Evolutionary conservation across 345 rosid genomes (phyloP).

Genomic region (Pugionium dolabratum): DNA sequence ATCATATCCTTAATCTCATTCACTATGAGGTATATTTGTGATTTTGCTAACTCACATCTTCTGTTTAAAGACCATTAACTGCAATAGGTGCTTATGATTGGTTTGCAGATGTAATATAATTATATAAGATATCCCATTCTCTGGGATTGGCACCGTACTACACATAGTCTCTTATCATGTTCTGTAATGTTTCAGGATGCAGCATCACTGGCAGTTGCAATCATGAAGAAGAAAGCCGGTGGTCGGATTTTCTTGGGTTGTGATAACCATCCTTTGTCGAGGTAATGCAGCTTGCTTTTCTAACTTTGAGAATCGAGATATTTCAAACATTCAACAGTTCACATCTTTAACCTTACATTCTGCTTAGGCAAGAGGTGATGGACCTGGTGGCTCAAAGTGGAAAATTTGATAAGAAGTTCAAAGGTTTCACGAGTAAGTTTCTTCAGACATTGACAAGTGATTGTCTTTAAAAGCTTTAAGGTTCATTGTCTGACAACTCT

Average conservation of each 20-base stretch:
- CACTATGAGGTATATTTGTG: conserved; percentile 77
- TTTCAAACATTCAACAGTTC: conserved; percentile 1
- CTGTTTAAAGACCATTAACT: conserved; percentile 15
- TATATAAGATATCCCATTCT: conserved; percentile 8
- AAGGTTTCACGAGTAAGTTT: conserved; percentile 70
- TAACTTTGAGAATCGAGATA: not conserved
- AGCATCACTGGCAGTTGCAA: conserved; percentile 76
- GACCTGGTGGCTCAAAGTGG: conserved; percentile 78
- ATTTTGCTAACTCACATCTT: conserved; percentile 3
- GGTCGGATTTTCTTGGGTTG: conserved; percentile 86
- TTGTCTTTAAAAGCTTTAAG: conserved; percentile 2
- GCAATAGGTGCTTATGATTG: not conserved
- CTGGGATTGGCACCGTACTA: conserved; percentile 5
- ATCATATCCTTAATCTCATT: conserved; percentile 87
- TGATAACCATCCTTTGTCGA: conserved; percentile 91
- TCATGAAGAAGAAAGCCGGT: conserved; percentile 71
- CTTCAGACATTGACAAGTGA: conserved; percentile 4
- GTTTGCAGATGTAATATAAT: not conserved
- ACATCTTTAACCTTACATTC: conserved; percentile 6
- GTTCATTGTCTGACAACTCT: conserved; percentile 19
- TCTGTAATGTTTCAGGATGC: conserved; percentile 67
- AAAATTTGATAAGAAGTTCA: conserved; percentile 66
- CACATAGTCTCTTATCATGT: conserved; percentile 19
- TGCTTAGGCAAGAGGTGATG: conserved; percentile 87
- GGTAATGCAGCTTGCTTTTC: conserved; percentile 47